Percentiles rank a stretch among this genome's conserved stretches.
Evolutionary conservation across 768 basidiomycete genomes (phyloP).

Genomic region (Astraeus odoratus): DNA sequence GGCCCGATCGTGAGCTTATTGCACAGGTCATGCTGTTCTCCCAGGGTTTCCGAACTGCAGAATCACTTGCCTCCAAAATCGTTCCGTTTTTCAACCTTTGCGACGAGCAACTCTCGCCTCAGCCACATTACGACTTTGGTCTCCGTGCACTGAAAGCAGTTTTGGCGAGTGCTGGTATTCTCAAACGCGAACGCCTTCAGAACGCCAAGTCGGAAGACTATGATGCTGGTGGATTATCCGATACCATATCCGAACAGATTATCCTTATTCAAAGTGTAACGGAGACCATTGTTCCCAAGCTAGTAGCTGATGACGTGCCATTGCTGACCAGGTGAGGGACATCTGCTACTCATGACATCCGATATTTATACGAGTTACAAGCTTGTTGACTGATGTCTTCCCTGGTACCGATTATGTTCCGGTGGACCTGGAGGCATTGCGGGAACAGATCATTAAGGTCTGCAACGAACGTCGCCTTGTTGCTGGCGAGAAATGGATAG

Average conservation of each 20-base stretch:
- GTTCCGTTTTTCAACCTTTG: constrained; percentile 99
- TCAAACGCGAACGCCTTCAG: constrained; percentile 86
- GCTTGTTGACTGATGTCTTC: constrained; percentile 94
- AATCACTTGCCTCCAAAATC: constrained; percentile 94
- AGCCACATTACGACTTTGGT: constrained; percentile 99
- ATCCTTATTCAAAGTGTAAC: constrained; percentile 98
- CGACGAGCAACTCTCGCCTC: constrained; percentile 91
- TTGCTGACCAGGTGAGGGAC: constrained; percentile 74
- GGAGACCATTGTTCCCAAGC: constrained; percentile 96
- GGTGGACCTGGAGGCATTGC: constrained; percentile 79
- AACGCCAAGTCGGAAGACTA: constrained; percentile 35
- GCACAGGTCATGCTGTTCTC: constrained; percentile 99
- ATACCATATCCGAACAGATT: constrained; percentile 81
- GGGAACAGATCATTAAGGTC: constrained; percentile 79
- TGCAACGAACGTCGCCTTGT: constrained; percentile 84
- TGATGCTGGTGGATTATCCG: constrained; percentile 52
- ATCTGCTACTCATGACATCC: not conserved
- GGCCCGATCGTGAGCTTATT: constrained; percentile 96
- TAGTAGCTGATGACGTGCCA: constrained; percentile 96
- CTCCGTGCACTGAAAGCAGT: constrained; percentile 96
- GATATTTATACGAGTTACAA: constrained; percentile 24
- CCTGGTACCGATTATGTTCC: constrained; percentile 90
- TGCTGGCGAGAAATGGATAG: constrained; percentile 82
- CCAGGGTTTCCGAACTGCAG: constrained; percentile 97
- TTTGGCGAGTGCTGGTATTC: constrained; percentile 91